These are phyloP conservation scores for Myrmaecium sp. DNA, from an alignment of 2,329 filamentous ascomycete species.

Conservation along the genomic window DNA sequence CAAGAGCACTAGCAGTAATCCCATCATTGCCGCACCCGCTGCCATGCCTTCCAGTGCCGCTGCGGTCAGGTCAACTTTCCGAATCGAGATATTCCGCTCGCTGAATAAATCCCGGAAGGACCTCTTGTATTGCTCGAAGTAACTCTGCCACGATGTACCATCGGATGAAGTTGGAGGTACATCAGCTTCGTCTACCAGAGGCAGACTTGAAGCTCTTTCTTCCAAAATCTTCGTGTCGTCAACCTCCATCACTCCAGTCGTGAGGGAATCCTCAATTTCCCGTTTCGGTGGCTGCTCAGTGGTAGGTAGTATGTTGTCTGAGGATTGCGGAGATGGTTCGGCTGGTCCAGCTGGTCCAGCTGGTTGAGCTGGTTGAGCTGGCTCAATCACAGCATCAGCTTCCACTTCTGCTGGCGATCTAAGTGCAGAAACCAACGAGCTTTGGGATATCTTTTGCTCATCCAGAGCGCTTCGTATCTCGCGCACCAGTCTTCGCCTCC, in stretches of 20 bases:
- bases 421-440: conserved; percentile 5
- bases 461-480: conserved; percentile 38
- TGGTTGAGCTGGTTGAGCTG: background rate
- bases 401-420: background rate
- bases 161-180: conserved; percentile 1
- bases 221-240: background rate
- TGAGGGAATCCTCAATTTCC: background rate
- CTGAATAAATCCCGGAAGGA: conserved; percentile 22
- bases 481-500: conserved; percentile 59
- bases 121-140: conserved; percentile 4
- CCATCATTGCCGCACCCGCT: conserved; percentile 20
- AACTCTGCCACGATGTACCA: background rate
- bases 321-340: too few relatives aligned
- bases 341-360: background rate
- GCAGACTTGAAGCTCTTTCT: conserved; percentile 3
- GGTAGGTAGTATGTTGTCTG: too few relatives aligned
- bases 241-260: background rate
- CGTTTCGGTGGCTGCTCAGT: conserved; percentile 5
- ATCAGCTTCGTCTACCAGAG: conserved; percentile 3
- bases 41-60: conserved; percentile 27
- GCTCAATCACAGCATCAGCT: background rate
- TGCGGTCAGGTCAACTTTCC: conserved; percentile 29
- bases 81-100: conserved; percentile 26
- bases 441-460: conserved; percentile 13
- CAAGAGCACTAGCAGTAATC: conserved; percentile 16